Base-by-base conservation (phyloP, 768 basidiomycete genomes). In the Daedalea quercina region DNA sequence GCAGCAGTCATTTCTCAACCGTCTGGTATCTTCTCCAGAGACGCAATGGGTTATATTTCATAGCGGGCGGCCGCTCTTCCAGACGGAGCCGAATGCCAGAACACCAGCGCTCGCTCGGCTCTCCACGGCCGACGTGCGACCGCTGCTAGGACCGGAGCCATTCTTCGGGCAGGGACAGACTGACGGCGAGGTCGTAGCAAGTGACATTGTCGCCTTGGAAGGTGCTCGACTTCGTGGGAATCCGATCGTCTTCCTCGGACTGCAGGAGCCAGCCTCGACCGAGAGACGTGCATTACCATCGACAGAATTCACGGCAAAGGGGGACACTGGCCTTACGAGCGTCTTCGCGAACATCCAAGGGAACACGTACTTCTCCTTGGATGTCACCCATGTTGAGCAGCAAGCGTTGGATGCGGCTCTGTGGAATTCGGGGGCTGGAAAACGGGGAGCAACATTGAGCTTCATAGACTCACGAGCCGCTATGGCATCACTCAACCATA, bases 1-100 rank as follows among this genome's bases (percentile, higher is more conserved):
- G 3, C 90, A 87, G 15, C 78, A 81, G 28, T 65, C 77, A 7
- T 91, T 94, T 68, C 75, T 97, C 44, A 89, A 91, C 53, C 73
- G 82, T 19, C 74, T 93, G 58, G 70, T 86, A 35, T 66, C 62
- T 12, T 74, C 80, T 12, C 77, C 81, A 0, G 64, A 79, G 2
- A 79, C 92, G 0, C 75, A 77, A 44, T 97, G 94, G 86, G 63
- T 95, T 35, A 57, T 94, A 17, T 90, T 92, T 73, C 83, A 85
- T 45, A 69, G 71, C 22, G 85, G 87, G 2, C 76, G 85, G 63
- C 89, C 87, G 12, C 79, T 94, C 51, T 66, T 81, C 22, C 62
- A 73, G 7, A 67, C 73, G 19, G 54, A 64, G 7, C 54, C 69
- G 1, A 58, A 52, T 15, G 65, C 65, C 2, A 63, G 70, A 34